These are phyloP conservation scores for Xylariaceae sp. DNA, from an alignment of 2,329 filamentous ascomycete species.

Conservation along the genomic window DNA sequence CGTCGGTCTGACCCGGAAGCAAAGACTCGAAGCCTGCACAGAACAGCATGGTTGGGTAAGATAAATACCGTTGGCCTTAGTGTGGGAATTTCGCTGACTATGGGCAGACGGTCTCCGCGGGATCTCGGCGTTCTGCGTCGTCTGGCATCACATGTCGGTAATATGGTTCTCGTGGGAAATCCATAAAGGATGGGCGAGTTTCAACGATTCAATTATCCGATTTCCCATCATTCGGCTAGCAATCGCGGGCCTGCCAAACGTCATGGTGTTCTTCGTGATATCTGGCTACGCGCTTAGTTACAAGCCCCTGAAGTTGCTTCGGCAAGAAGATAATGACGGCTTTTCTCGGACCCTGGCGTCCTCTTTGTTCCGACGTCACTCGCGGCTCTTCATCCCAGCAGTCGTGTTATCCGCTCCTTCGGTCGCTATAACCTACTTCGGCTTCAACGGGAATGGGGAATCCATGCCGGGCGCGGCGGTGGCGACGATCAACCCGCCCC, in stretches of 20 bases:
- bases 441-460: constrained; percentile 16
- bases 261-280: constrained; percentile 47
- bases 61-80: not conserved
- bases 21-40: constrained; percentile 17
- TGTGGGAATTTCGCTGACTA: not conserved
- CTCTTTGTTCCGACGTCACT: constrained; percentile 33
- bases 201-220: constrained; percentile 33
- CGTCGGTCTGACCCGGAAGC: not conserved
- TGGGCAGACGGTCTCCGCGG: constrained; percentile 54
- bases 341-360: constrained; percentile 31
- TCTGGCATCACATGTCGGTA: constrained; percentile 48
- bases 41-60: constrained; percentile 36
- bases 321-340: constrained; percentile 15
- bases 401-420: constrained; percentile 23
- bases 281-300: constrained; percentile 45
- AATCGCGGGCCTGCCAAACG: constrained; percentile 41
- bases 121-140: constrained; percentile 58
- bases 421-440: constrained; percentile 21
- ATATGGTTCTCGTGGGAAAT: constrained; percentile 36
- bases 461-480: constrained; percentile 27
- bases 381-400: constrained; percentile 34
- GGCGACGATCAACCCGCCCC: constrained; percentile 18
- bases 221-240: constrained; percentile 42
- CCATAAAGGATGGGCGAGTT: constrained; percentile 31
- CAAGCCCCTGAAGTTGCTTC: constrained; percentile 38